Evolutionary conservation across 495 filamentous ascomycete species (phyloP), one percentile per base, ranked within the genome.

Genomic region (Daldinia loculata): DNA sequence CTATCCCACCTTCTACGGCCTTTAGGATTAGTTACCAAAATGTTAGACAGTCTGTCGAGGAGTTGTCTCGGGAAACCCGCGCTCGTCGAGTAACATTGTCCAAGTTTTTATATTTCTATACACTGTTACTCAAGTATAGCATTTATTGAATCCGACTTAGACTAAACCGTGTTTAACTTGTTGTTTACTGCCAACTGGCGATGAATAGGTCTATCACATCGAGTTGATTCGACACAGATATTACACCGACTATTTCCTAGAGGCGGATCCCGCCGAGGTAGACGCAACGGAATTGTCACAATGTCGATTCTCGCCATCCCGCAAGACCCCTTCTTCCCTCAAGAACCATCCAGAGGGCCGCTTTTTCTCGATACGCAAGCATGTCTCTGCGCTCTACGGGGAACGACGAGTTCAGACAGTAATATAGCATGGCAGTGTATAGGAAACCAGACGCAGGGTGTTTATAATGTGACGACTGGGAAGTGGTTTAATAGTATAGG

Each of bases 401-500:
- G 56, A 22, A 61, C 36, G 17, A 48, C 58, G 19, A 51, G 27
- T 30, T 19, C 59, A 38, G 30, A 45, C 14, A 48, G 58, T 7
- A 36, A 60, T 36, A 45, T 34, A 17, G 38, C 70, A 38, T 84
- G 82, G 82, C 75, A 78, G 68, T 84, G 82, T 55, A 64, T 80
- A 11, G 78, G 79, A 4, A 80, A 84, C 45, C 71, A 73, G 43
- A 80, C 75, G 0, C 60, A 74, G 30, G 69, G 69, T 1, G 59
- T 75, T 8, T 75, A 77, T 60, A 36, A 38, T 4, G 71, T 69
- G 14, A 75, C 63, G 30, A 76, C 70, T 14, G 82, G 81, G 32
- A 82, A 81, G 64, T 84, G 82, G 82, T 83, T 79, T 48, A 74
- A 74, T 30, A 74, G 69, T 17, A 11, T 51, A 22, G 66, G 78